These are phyloP conservation scores for Penicillium longicatenatum DNA, from an alignment of 495 filamentous ascomycete genomes.

Conservation along the genomic window DNA sequence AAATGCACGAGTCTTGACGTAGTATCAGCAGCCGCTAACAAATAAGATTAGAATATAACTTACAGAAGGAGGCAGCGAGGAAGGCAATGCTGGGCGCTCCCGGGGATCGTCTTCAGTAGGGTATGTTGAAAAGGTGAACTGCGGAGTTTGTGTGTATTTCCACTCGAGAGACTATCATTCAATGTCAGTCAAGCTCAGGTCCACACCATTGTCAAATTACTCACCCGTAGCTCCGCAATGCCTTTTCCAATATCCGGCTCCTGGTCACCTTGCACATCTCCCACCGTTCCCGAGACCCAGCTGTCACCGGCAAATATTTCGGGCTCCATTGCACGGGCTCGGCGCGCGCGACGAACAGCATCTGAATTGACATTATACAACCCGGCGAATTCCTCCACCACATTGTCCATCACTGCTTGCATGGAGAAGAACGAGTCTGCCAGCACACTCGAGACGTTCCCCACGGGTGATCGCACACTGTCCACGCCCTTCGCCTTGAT, in stretches of 20 bases:
- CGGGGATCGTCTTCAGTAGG: conserved; percentile 56
- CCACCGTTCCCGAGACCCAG: conserved; percentile 49
- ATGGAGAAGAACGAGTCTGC: conserved; percentile 41
- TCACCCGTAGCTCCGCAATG: conserved; percentile 62
- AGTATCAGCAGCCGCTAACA: background rate
- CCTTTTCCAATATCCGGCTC: conserved; percentile 57
- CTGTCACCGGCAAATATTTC: conserved; percentile 44
- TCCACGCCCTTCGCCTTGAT: conserved; percentile 87
- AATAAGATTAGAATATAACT: conserved; percentile 9
- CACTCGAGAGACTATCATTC: conserved; percentile 63
- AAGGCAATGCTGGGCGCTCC: conserved; percentile 48
- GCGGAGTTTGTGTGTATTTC: conserved; percentile 82
- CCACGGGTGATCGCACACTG: conserved; percentile 82
- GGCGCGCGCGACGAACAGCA: conserved; percentile 36
- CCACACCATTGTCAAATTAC: conserved; percentile 6
- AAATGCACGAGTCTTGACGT: conserved; percentile 38
- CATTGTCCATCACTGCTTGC: conserved; percentile 35
- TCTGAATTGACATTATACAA: conserved; percentile 35
- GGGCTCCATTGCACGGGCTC: conserved; percentile 36
- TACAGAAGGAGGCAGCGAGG: conserved; percentile 42
- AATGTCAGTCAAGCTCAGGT: conserved; percentile 6
- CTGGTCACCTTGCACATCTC: conserved; percentile 43
- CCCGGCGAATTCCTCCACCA: conserved; percentile 38
- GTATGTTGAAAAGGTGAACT: conserved; percentile 72
- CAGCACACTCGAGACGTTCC: conserved; percentile 66